Percentiles rank a stretch among this genome's conserved stretches.
These are phyloP conservation scores for Laguncularia racemosa DNA, from an alignment of 345 rosid species.

Conservation along the genomic window DNA sequence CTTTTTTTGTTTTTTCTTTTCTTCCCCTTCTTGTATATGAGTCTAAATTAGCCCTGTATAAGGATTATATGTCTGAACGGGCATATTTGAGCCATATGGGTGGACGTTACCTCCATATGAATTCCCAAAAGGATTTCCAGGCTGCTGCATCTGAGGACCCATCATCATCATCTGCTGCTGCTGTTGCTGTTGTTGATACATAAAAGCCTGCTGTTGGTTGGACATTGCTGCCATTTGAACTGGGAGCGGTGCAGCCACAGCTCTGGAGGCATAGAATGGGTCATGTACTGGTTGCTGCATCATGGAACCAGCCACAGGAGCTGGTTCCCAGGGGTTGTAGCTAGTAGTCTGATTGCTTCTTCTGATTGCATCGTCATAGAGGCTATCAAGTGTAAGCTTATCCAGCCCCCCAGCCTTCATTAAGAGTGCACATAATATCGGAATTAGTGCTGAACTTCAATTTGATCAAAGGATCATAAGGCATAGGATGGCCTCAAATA, in stretches of 20 bases:
- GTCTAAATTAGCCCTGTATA: conserved; percentile 41
- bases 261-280: conserved; percentile 48
- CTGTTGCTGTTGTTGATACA: conserved; percentile 50
- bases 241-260: conserved; percentile 45
- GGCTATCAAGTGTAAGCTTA: conserved; percentile 84
- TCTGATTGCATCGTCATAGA: conserved; percentile 92
- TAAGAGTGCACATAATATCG: conserved; percentile 2
- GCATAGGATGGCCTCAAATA: too few relatives aligned
- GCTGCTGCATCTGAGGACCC: conserved; percentile 40
- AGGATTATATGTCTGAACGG: conserved; percentile 57
- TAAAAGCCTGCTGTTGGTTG: conserved; percentile 60
- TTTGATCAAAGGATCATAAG: neutral
- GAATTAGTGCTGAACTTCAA: conserved; percentile 9
- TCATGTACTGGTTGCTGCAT: conserved; percentile 53
- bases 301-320: conserved; percentile 37
- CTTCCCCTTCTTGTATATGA: neutral
- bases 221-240: conserved; percentile 72
- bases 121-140: conserved; percentile 46
- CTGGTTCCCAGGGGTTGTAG: conserved; percentile 81
- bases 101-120: conserved; percentile 37
- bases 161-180: conserved; percentile 71
- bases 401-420: conserved; percentile 90
- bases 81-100: conserved; percentile 48
- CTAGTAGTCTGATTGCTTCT: conserved; percentile 61
- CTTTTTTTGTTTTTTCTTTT: neutral